phyloP scores from a whole-genome alignment of 176 grass and related monocot species.

The Triticum dicoccoides region DNA sequence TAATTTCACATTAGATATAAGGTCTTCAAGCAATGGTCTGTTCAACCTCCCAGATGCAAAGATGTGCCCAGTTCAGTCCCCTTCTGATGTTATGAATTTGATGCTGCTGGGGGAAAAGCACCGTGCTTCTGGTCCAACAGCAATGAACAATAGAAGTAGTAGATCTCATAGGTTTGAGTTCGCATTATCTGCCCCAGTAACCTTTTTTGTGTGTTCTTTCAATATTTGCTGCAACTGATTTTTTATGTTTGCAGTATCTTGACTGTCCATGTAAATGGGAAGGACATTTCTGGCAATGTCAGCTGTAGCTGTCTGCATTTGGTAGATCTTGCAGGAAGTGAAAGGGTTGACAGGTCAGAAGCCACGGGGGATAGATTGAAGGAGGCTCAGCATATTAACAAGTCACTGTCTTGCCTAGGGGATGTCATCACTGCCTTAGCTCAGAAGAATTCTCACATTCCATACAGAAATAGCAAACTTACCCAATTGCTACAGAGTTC shows the following conservation, averaged over 20 bases:
- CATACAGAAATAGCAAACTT: slow-evolving; percentile 93
- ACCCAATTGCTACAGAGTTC: slow-evolving; percentile 86
- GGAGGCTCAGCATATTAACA: slow-evolving; percentile 88
- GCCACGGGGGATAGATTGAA: slow-evolving; percentile 73
- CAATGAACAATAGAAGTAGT: slow-evolving; percentile 85
- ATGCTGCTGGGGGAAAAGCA: slow-evolving; percentile 77
- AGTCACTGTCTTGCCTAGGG: slow-evolving; percentile 87
- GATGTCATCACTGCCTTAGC: slow-evolving; percentile 93
- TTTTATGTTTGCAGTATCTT: slow-evolving; percentile 59
- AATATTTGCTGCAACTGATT: slow-evolving; percentile 15
- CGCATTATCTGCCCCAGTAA: slow-evolving; percentile 10
- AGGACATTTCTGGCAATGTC: slow-evolving; percentile 56
- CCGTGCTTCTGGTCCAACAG: slow-evolving; percentile 71
- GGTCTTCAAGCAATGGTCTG: slow-evolving; percentile 51
- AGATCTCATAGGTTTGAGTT: slow-evolving; percentile 72
- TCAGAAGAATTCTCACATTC: slow-evolving; percentile 91
- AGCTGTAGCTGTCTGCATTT: slow-evolving; percentile 72
- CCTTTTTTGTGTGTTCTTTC: slow-evolving; percentile 5
- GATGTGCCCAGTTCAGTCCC: slow-evolving; percentile 63
- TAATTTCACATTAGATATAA: slow-evolving; percentile 73
- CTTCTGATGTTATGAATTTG: slow-evolving; percentile 77
- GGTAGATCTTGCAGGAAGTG: slow-evolving; percentile 95
- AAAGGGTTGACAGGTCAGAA: slow-evolving; percentile 87
- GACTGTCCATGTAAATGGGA: slow-evolving; percentile 79
- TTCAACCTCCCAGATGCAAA: slow-evolving; percentile 74